phyloP scores from a whole-genome alignment of 495 filamentous ascomycete species.

The Podospora pseudocomata region DNA sequence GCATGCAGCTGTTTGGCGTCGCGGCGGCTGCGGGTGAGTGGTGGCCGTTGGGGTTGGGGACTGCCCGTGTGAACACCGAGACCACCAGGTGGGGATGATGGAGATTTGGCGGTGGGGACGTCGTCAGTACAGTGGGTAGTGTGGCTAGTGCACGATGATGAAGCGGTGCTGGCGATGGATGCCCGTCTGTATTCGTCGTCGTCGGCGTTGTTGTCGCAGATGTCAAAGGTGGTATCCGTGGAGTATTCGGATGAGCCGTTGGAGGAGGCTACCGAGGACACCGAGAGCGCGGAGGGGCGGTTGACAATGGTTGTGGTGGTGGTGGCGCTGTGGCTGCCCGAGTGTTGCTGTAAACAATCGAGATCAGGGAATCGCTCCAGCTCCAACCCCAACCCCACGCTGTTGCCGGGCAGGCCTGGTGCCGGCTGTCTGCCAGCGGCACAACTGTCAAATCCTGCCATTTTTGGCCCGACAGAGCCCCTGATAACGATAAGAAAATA shows the following conservation, averaged over 20 bases:
- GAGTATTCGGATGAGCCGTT: constrained; percentile 22
- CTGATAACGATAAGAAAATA: constrained; percentile 5
- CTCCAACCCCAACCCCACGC: constrained; percentile 19
- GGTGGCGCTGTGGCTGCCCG: constrained; percentile 7
- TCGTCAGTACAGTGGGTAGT: constrained; percentile 6
- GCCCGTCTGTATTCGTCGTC: constrained; percentile 20
- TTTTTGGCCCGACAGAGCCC: constrained; percentile 16
- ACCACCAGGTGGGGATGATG: neutral
- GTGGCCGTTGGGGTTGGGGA: constrained; percentile 7
- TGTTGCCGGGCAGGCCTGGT: constrained; percentile 20
- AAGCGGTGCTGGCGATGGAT: constrained; percentile 30
- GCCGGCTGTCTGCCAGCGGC: constrained; percentile 17
- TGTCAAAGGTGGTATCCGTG: constrained; percentile 7
- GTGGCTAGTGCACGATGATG: constrained; percentile 12
- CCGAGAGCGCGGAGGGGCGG: constrained; percentile 29
- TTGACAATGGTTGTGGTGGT: constrained; percentile 4
- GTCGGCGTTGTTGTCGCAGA: neutral
- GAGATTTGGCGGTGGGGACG: constrained; percentile 11
- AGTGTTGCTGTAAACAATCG: constrained; percentile 28
- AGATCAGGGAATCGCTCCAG: constrained; percentile 32
- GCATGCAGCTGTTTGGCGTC: constrained; percentile 38
- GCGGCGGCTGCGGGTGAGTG: constrained; percentile 29
- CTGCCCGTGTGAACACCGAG: neutral
- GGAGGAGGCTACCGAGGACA: constrained; percentile 27
- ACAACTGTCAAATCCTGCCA: constrained; percentile 23